These are phyloP conservation scores for Fragaria iinumae DNA, from an alignment of 306 rosid genomes.

Conservation along the genomic window DNA sequence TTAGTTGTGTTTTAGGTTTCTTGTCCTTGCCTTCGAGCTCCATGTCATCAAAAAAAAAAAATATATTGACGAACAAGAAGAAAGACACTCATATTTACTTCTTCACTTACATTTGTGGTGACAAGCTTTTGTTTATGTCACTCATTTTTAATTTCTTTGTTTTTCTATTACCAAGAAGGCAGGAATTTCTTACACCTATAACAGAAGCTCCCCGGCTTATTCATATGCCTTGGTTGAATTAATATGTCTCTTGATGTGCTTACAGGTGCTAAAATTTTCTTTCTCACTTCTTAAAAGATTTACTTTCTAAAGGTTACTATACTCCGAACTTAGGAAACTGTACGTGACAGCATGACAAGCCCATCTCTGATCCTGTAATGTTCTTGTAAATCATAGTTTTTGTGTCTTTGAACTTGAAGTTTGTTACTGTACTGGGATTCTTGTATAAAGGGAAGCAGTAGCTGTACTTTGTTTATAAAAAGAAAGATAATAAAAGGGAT, in stretches of 20 bases:
- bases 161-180: no score
- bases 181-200: slow-evolving; percentile 58
- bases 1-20: no score
- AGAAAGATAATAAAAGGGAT: not conserved
- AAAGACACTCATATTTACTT: slow-evolving; percentile 14
- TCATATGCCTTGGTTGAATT: slow-evolving; percentile 21
- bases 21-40: no score
- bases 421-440: slow-evolving; percentile 3
- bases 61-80: not conserved
- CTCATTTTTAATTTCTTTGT: slow-evolving; percentile 6
- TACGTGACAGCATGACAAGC: slow-evolving; percentile 37
- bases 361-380: slow-evolving; percentile 27
- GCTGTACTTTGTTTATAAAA: not conserved
- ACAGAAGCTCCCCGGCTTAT: slow-evolving; percentile 45
- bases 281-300: slow-evolving; percentile 7
- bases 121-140: slow-evolving; percentile 11
- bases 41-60: no score
- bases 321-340: slow-evolving; percentile 23
- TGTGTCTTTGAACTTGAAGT: slow-evolving; percentile 10
- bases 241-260: not conserved
- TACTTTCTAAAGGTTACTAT: slow-evolving; percentile 2
- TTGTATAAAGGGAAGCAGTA: not conserved
- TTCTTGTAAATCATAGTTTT: slow-evolving; percentile 30
- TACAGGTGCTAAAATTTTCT: not conserved
- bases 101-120: slow-evolving; percentile 13